phyloP scores from a whole-genome alignment of 352 stramenopile genomes.

The Pythium volutum region DNA sequence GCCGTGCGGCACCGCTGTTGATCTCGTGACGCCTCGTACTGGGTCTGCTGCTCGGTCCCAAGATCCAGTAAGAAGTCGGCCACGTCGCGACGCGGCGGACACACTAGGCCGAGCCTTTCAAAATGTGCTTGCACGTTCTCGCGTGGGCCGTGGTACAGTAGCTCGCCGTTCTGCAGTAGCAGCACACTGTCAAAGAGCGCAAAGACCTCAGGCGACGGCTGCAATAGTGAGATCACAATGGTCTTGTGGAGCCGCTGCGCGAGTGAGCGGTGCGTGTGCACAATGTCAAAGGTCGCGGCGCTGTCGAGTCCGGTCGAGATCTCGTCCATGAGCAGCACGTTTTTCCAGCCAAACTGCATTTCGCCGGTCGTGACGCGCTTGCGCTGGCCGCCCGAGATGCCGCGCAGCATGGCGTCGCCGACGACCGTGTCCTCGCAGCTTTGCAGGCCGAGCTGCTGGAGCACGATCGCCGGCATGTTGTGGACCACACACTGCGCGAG shows the following conservation, averaged over 20 bases:
- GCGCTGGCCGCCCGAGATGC: slow-evolving; percentile 56
- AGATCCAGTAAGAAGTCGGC: slow-evolving; percentile 89
- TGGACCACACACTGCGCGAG: slow-evolving; percentile 14
- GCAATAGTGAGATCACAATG: slow-evolving; percentile 77
- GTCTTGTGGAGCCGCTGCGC: slow-evolving; percentile 43
- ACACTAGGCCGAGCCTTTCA: slow-evolving; percentile 54
- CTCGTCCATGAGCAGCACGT: slow-evolving; percentile 84
- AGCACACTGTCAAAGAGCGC: slow-evolving; percentile 92
- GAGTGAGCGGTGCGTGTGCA: slow-evolving; percentile 42
- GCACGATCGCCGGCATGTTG: slow-evolving; percentile 39
- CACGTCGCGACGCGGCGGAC: slow-evolving; percentile 63
- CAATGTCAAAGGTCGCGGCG: slow-evolving; percentile 82
- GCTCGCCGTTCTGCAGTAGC: slow-evolving; percentile 83
- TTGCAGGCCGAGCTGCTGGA: slow-evolving; percentile 44
- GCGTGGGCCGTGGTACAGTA: slow-evolving; percentile 85
- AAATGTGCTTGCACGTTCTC: slow-evolving; percentile 72
- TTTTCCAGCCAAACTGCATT: slow-evolving; percentile 73
- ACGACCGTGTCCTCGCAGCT: slow-evolving; percentile 60
- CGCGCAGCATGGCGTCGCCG: slow-evolving; percentile 46
- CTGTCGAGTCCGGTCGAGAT: slow-evolving; percentile 91
- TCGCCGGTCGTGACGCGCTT: slow-evolving; percentile 65
- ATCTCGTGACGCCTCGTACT: slow-evolving; percentile 24
- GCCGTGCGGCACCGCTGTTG: slow-evolving; percentile 22
- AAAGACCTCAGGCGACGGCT: slow-evolving; percentile 92
- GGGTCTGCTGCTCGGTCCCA: slow-evolving; percentile 34